A percentile compares a stretch with the other conserved stretches of the same genome.
Conservation (phyloP, 2,329 filamentous ascomycete species). For the Periconia sp. region DNA sequence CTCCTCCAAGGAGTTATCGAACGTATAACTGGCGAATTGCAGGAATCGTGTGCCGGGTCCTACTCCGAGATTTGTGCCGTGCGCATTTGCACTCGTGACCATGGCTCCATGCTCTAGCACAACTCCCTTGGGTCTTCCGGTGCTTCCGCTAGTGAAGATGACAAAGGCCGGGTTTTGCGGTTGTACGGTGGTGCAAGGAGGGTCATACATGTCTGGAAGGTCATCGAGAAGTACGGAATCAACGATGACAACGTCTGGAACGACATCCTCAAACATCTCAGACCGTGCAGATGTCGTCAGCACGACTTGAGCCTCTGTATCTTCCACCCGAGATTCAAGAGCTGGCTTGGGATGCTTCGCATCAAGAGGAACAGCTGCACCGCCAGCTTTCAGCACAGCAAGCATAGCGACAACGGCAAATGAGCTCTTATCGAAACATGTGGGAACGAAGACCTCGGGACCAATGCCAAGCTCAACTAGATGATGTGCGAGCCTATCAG, state of each 20-base stretch:
- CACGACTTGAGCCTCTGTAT: slow-evolving; percentile 48
- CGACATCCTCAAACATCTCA: slow-evolving; percentile 49
- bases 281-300: slow-evolving; percentile 46
- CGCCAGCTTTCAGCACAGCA: slow-evolving; percentile 47
- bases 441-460: slow-evolving; percentile 41
- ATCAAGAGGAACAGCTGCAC: slow-evolving; percentile 45
- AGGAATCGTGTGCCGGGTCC: slow-evolving; percentile 35
- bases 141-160: slow-evolving; percentile 42
- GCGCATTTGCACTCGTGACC: slow-evolving; percentile 38
- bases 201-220: slow-evolving; percentile 23
- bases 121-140: slow-evolving; percentile 42
- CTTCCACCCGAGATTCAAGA: slow-evolving; percentile 47
- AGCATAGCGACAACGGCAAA: slow-evolving; percentile 47
- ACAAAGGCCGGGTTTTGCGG: slow-evolving; percentile 38
- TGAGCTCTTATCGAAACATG: slow-evolving; percentile 47
- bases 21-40: slow-evolving; percentile 57
- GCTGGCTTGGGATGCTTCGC: slow-evolving; percentile 39
- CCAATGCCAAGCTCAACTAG: slow-evolving; percentile 37
- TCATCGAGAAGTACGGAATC: slow-evolving; percentile 42
- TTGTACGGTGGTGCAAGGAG: slow-evolving; percentile 24
- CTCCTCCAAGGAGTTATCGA: slow-evolving; percentile 62
- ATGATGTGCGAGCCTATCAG: slow-evolving; percentile 35
- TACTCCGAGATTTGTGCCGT: slow-evolving; percentile 34
- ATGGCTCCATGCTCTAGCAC: slow-evolving; percentile 40
- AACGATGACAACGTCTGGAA: slow-evolving; percentile 46